These are phyloP conservation scores for Urochloa ruziziensis DNA, from an alignment of 176 grass and related monocot species.

Conservation along the genomic window DNA sequence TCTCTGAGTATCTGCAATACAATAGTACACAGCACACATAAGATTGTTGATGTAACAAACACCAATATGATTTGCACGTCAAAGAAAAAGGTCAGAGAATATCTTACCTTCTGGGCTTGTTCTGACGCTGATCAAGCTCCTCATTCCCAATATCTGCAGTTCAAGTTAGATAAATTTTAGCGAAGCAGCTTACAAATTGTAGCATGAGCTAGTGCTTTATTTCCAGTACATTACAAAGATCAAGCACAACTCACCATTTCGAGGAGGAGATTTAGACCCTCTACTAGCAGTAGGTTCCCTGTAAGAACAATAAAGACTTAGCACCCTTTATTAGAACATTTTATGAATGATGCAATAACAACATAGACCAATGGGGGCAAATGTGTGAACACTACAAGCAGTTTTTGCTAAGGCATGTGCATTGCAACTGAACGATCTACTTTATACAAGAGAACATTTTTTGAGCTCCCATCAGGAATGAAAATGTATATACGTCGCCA, in stretches of 20 bases:
- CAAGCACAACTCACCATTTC: constrained; percentile 30
- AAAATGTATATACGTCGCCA: not conserved
- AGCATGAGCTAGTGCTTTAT: not conserved
- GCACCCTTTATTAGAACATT: not conserved
- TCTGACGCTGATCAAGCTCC: constrained; percentile 87
- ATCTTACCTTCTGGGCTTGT: constrained; percentile 89
- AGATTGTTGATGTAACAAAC: not conserved
- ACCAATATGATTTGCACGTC: constrained; percentile 1
- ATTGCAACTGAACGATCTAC: not conserved
- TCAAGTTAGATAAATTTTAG: constrained; percentile 25
- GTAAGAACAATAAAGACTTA: constrained; percentile 29
- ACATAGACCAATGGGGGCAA: not conserved
- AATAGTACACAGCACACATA: constrained; percentile 22
- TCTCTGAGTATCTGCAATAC: constrained; percentile 91
- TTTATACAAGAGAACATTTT: not conserved
- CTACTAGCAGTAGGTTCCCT: constrained; percentile 41
- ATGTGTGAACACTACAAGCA: not conserved
- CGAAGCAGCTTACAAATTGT: constrained; percentile 29
- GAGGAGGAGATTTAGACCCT: constrained; percentile 44
- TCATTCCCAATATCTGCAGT: constrained; percentile 65
- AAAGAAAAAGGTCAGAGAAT: not conserved
- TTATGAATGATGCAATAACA: constrained; percentile 14
- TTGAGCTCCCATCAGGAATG: not conserved
- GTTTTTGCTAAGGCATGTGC: not conserved
- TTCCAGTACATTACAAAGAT: not conserved